Percentiles rank a stretch among this genome's conserved stretches.
Conservation (phyloP, 495 filamentous ascomycete genomes). For the Cairneyella variabilis region DNA sequence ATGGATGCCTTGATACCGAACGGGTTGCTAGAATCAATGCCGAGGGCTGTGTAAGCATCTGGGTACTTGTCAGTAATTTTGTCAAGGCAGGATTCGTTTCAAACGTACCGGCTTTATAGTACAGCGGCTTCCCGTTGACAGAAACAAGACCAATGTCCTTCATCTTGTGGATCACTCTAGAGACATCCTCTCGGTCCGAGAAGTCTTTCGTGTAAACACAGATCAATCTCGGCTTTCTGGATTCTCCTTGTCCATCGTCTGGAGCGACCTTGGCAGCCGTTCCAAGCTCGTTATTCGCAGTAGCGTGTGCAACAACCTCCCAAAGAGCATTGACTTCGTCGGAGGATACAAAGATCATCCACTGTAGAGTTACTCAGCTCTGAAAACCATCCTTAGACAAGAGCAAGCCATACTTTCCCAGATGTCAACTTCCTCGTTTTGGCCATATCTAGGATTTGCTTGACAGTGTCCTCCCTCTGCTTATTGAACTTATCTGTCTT, state of each 20-base stretch:
- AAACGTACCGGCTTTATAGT: no score
- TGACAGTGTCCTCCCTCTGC: slow-evolving; percentile 17
- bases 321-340: slow-evolving; percentile 59
- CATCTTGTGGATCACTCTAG: slow-evolving; percentile 57
- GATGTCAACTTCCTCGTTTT: slow-evolving; percentile 46
- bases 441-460: slow-evolving; percentile 54
- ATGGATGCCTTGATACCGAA: slow-evolving; percentile 63
- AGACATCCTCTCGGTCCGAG: slow-evolving; percentile 61
- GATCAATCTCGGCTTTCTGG: slow-evolving; percentile 47
- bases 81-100: no score
- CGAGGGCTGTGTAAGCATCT: slow-evolving; percentile 74
- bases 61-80: not conserved
- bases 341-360: slow-evolving; percentile 72
- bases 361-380: slow-evolving; percentile 37
- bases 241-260: slow-evolving; percentile 33
- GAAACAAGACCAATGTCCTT: slow-evolving; percentile 56
- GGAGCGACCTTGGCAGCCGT: slow-evolving; percentile 67
- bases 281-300: slow-evolving; percentile 61
- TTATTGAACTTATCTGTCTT: no score
- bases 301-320: slow-evolving; percentile 58
- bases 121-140: slow-evolving; percentile 42
- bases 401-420: slow-evolving; percentile 50
- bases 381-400: no score
- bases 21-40: slow-evolving; percentile 60
- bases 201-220: slow-evolving; percentile 78